Evolutionary conservation across 1,139 yeast species (phyloP), one percentile per base, ranked within the genome.

Genomic region (Hemisphaericaspora xylofermentans): DNA sequence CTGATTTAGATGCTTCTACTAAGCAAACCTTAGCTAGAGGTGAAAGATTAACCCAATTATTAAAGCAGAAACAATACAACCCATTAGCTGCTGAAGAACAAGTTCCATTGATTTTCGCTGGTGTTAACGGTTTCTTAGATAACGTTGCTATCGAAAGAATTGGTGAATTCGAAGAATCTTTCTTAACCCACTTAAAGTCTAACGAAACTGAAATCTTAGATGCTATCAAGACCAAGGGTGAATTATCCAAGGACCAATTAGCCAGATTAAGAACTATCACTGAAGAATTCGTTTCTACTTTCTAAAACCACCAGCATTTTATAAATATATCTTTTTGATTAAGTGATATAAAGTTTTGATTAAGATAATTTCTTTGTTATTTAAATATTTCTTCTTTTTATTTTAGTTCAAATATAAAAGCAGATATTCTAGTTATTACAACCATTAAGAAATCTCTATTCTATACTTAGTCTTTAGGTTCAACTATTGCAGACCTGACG

Each of bases 1-100:
- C 99, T 63, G 99, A 94, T 77, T 85, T 94, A 76, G 99, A 94
- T 77, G 98, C 99, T 64, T 88, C 98, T 49, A 94, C 99, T 76
- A 93, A 93, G 83, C 97, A 89, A 80, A 94, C 98, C 66, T 85
- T 94, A 74, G 78, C 80, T 65, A 93, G 99, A 86, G 99, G 99
- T 89, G 98, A 94, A 84, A 94, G 98, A 84, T 87, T 94, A 71
- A 93, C 98, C 63, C 98, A 91, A 81, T 79, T 94, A 73, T 85
- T 94, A 74, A 91, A 91, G 79, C 99, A 94, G 82, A 88, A 83
- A 76, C 98, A 94, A 82, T 87, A 84, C 82, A 66, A 85, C 63
- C 99, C 99, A 71, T 77, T 91, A 71, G 84, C 97, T 69, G 95
- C 98, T 65, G 97, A 93, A 78, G 96, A 91, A 78, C 96, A 89